Evolutionary conservation across 371 early-diverging fungal species (phyloP).

Genomic region (Phascolomyces articulosus): DNA sequence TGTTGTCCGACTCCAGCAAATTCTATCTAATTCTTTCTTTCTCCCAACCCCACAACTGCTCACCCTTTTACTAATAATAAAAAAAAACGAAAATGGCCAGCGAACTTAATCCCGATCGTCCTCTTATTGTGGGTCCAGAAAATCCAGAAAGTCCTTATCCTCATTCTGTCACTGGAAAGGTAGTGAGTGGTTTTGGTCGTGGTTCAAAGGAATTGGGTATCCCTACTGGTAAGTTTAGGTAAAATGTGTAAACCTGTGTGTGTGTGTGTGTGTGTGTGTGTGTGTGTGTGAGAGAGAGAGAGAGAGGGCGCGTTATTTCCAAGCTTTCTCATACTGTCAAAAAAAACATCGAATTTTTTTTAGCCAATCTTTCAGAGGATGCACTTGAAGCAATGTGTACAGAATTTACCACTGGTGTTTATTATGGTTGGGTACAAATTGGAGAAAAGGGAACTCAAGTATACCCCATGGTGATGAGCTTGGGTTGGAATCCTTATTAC

Average conservation of each 20-base stretch:
- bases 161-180: constrained; percentile 73
- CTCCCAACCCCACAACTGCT: background rate
- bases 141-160: constrained; percentile 68
- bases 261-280: too few species aligned
- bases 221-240: constrained; percentile 93
- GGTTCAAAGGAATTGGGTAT: constrained; percentile 96
- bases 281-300: background rate
- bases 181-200: constrained; percentile 92
- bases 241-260: too few species aligned
- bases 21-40: background rate
- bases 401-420: constrained; percentile 84
- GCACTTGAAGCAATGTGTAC: constrained; percentile 69
- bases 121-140: constrained; percentile 63
- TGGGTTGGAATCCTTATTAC: constrained; percentile 98
- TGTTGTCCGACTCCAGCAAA: too few species aligned
- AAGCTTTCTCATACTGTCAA: background rate
- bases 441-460: constrained; percentile 52
- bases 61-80: background rate
- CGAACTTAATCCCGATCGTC: constrained; percentile 51
- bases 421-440: constrained; percentile 94
- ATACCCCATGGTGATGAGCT: constrained; percentile 96
- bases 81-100: background rate
- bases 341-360: background rate
- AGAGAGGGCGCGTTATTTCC: too few species aligned
- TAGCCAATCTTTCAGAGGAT: constrained; percentile 90